A percentile compares a stretch with the other conserved stretches of the same genome.
phyloP scores from a whole-genome alignment of 2,329 filamentous ascomycete genomes.

The Neonectria hederae region DNA sequence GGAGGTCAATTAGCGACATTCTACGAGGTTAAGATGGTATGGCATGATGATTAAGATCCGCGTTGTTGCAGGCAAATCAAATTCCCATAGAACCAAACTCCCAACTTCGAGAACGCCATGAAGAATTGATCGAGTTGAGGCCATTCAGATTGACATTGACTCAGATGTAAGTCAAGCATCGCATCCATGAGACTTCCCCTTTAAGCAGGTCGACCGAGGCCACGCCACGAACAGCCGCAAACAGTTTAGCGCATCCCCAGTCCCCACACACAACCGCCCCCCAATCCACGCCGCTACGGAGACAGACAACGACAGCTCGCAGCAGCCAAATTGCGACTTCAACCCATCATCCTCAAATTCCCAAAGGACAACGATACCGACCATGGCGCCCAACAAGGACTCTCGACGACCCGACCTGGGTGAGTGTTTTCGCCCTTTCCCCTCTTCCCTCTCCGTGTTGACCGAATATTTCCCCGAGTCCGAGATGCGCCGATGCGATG shows the following conservation, averaged over 20 bases:
- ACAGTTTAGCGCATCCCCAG: conserved; percentile 28
- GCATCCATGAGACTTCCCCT: conserved; percentile 26
- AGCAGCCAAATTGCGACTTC: conserved; percentile 35
- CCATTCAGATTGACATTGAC: not conserved
- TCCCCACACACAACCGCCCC: conserved; percentile 6
- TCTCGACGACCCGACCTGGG: conserved; percentile 57
- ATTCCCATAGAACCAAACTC: not conserved
- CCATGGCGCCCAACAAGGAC: conserved; percentile 56
- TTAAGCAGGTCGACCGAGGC: conserved; percentile 24
- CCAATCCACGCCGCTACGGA: conserved; percentile 28
- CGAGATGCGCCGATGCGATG: conserved; percentile 1
- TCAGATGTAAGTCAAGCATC: too few relatives aligned
- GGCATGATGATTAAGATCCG: not conserved
- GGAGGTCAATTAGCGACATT: not conserved
- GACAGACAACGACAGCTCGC: conserved; percentile 31
- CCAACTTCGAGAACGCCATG: not conserved
- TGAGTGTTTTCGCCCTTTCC: conserved; percentile 37
- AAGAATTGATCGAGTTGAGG: too few relatives aligned
- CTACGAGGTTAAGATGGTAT: not conserved
- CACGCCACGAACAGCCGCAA: conserved; percentile 27
- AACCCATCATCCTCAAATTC: conserved; percentile 15
- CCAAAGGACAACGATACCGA: conserved; percentile 23
- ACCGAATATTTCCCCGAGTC: not conserved
- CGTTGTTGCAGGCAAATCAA: too few relatives aligned
- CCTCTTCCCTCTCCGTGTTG: not conserved